Evolutionary conservation across 148 eudicot species (phyloP).

Genomic region (Dianthus caryophyllus): DNA sequence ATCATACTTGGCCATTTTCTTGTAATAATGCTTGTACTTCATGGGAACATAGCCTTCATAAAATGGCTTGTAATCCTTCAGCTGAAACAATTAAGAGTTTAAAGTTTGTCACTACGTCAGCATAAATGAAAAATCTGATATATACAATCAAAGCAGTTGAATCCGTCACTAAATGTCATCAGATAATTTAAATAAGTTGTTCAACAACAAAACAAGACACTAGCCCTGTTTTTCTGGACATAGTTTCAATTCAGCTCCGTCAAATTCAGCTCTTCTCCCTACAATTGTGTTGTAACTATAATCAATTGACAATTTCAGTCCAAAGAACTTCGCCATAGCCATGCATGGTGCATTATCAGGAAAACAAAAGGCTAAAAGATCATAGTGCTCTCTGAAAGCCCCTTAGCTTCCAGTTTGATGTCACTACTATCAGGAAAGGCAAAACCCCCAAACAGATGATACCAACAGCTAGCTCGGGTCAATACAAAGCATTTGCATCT

Average conservation of each 20-base stretch:
- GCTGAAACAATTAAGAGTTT: slow-evolving; percentile 39
- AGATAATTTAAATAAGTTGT: background rate
- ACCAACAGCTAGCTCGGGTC: background rate
- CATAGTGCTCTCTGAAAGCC: background rate
- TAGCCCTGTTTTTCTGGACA: no score
- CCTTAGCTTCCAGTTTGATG: background rate
- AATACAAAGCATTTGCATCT: background rate
- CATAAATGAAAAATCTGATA: slow-evolving; percentile 9
- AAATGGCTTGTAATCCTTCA: slow-evolving; percentile 45
- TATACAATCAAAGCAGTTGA: background rate
- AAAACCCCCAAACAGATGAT: background rate
- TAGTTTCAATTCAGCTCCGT: no score
- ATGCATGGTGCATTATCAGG: no score
- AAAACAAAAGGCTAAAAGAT: background rate
- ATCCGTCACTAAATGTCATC: background rate
- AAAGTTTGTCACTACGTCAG: slow-evolving; percentile 7
- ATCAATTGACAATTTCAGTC: no score
- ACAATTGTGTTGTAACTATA: no score
- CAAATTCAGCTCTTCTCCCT: no score
- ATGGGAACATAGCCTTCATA: slow-evolving; percentile 91
- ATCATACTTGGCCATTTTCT: slow-evolving; percentile 84
- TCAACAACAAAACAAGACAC: background rate
- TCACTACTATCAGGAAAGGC: background rate
- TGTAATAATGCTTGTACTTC: slow-evolving; percentile 85
- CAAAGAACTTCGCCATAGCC: no score